Conservation (phyloP, 208 protist genomes). For the Crithidia expoeki region DNA sequence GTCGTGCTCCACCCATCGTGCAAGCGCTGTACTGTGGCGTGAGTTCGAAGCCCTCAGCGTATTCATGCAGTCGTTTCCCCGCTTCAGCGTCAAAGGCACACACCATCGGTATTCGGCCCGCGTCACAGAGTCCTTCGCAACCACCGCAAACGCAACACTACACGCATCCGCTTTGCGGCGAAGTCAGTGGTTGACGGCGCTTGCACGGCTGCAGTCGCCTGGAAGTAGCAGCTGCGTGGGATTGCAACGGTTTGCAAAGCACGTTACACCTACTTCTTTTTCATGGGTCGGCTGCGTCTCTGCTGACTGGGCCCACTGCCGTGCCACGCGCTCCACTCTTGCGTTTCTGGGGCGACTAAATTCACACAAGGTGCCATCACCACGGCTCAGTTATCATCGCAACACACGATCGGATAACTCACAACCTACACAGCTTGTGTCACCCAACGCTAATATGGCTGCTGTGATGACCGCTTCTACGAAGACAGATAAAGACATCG, state of each 20-base stretch:
- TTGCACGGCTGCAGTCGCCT: conserved; percentile 11
- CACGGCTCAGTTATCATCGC: background rate
- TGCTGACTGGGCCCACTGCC: conserved; percentile 6
- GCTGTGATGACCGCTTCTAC: background rate
- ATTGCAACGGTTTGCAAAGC: background rate
- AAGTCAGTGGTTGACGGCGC: conserved; percentile 18
- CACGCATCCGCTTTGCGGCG: conserved; percentile 19
- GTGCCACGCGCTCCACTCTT: conserved; percentile 18
- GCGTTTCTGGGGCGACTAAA: conserved; percentile 15
- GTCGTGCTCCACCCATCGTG: background rate
- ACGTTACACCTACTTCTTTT: conserved; percentile 1
- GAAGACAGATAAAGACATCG: too few relatives aligned
- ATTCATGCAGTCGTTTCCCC: conserved; percentile 6
- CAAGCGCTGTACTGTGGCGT: conserved; percentile 14
- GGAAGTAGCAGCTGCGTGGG: background rate
- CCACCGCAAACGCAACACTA: conserved; percentile 1
- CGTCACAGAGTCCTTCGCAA: background rate
- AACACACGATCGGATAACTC: background rate
- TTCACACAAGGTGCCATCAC: background rate
- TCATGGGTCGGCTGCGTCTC: conserved; percentile 22
- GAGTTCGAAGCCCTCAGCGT: conserved; percentile 21
- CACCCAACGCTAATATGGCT: too few relatives aligned
- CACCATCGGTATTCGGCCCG: too few relatives aligned
- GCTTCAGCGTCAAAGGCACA: too few relatives aligned
- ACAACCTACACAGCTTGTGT: too few relatives aligned